Evolutionary conservation across 257 asterid species (phyloP).

Genomic region (Nicotiana tabacum): DNA sequence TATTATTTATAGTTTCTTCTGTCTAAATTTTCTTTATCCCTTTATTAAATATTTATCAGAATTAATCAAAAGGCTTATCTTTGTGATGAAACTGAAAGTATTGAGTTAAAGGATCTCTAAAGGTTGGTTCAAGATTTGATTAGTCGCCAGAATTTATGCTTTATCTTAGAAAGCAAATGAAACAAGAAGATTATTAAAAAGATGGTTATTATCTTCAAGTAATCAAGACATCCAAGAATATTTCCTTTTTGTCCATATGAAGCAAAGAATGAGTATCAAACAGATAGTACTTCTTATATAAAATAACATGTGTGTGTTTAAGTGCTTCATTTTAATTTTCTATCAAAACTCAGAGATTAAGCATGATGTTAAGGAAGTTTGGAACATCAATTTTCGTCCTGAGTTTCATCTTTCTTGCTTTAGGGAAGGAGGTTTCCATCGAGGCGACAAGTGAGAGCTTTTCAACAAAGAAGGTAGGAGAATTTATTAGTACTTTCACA

Average conservation of each 20-base stretch:
- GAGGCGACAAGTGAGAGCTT: conserved; percentile 6
- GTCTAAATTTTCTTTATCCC: neutral
- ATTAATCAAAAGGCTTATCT: neutral
- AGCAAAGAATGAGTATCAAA: neutral
- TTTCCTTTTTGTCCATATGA: conserved; percentile 10
- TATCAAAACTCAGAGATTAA: neutral
- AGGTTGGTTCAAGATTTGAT: neutral
- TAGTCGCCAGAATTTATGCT: neutral
- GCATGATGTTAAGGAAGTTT: neutral
- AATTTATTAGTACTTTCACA: neutral
- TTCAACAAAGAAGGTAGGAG: neutral
- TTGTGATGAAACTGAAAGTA: neutral
- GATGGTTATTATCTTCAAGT: neutral
- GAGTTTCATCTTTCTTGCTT: conserved; percentile 12
- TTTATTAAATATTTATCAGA: neutral
- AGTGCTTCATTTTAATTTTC: neutral
- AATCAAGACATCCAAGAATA: neutral
- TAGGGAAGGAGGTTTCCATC: conserved; percentile 8
- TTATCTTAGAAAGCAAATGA: neutral
- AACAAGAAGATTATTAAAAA: neutral
- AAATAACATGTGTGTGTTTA: neutral
- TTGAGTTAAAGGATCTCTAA: neutral
- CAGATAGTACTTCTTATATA: neutral
- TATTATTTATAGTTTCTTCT: neutral
- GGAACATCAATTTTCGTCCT: neutral